Conservation (phyloP, 2,329 filamentous ascomycete genomes). For the Alternaria ventricosa region DNA sequence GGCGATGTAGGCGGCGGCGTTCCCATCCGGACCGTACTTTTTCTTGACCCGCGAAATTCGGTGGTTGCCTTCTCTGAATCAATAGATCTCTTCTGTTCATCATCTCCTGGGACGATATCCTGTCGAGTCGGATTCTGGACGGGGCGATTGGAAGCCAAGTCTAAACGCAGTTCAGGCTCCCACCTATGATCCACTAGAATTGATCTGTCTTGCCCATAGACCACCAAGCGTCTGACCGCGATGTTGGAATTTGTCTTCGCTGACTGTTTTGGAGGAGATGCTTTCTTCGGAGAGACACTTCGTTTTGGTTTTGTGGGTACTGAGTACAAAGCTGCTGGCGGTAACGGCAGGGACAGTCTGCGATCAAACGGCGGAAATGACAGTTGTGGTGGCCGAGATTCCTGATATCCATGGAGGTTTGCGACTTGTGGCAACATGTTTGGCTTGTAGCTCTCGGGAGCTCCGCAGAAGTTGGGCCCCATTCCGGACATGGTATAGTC, state of each 20-base stretch:
- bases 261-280: background rate
- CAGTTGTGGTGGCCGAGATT: background rate
- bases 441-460: background rate
- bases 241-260: background rate
- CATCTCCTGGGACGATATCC: background rate
- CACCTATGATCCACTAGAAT: conserved; percentile 31
- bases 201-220: conserved; percentile 19
- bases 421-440: background rate
- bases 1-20: background rate
- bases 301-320: conserved; percentile 22
- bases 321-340: conserved; percentile 28
- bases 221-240: conserved; percentile 21
- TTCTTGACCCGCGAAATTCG: background rate
- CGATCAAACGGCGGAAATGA: background rate
- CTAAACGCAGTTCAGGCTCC: conserved; percentile 15
- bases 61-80: background rate
- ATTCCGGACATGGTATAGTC: background rate
- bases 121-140: background rate
- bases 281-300: conserved; percentile 8
- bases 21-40: background rate
- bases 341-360: conserved; percentile 10
- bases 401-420: background rate
- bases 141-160: background rate
- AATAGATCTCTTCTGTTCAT: background rate
- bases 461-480: background rate